Conservation (phyloP, 1,284 basidiomycete species). For the Testicularia cyperi region DNA sequence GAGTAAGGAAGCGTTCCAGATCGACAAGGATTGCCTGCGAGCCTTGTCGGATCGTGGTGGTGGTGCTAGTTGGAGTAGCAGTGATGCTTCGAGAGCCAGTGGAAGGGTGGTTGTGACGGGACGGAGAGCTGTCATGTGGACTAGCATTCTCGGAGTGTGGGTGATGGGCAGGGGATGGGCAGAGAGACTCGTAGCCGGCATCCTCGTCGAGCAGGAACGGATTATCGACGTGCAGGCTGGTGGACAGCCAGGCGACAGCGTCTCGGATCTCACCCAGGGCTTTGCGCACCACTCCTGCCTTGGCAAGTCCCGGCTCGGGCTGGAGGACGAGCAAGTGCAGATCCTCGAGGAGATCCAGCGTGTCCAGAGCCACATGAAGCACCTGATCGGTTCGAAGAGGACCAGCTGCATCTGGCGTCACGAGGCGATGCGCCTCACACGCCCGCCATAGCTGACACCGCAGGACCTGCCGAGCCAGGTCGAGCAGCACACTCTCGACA, state of each 20-base stretch:
- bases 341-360: conserved; percentile 35
- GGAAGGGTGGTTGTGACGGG: too few species aligned
- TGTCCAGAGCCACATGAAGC: conserved; percentile 30
- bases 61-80: too few species aligned
- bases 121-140: not conserved
- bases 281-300: conserved; percentile 2
- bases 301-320: not conserved
- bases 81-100: too few species aligned
- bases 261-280: conserved; percentile 9
- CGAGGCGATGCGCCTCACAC: conserved; percentile 15
- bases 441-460: conserved; percentile 21
- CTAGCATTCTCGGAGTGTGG: too few species aligned
- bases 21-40: conserved; percentile 21
- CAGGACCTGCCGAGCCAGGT: conserved; percentile 20
- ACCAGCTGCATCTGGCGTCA: conserved; percentile 3
- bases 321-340: conserved; percentile 11
- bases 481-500: conserved; percentile 28
- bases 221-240: conserved; percentile 6
- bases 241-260: conserved; percentile 9
- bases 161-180: not conserved
- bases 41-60: conserved; percentile 17
- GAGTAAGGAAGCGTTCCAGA: conserved; percentile 17
- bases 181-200: not conserved
- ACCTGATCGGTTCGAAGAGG: conserved; percentile 23
- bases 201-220: conserved; percentile 17